These are phyloP conservation scores for Sphaerulina vaccinii DNA, from an alignment of 2,329 filamentous ascomycete genomes.

Conservation along the genomic window DNA sequence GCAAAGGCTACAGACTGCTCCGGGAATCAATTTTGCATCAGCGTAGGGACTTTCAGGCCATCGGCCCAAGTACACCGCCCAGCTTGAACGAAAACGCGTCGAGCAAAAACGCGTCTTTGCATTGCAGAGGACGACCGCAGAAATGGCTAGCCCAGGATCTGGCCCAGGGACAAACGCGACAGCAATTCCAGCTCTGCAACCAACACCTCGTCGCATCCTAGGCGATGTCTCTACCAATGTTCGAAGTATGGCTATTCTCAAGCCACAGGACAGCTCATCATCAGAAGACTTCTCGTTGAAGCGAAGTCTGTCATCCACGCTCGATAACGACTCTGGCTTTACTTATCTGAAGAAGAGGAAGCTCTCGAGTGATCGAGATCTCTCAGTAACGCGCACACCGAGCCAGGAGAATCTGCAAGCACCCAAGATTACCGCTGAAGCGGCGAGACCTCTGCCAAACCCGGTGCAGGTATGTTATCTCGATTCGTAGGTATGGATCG, in stretches of 20 bases:
- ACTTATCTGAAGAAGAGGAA: constrained; percentile 38
- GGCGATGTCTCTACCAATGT: constrained; percentile 37
- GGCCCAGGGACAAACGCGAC: constrained; percentile 9
- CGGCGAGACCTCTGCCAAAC: neutral
- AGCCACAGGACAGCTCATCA: constrained; percentile 23
- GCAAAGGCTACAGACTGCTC: neutral
- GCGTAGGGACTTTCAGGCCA: neutral
- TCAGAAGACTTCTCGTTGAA: constrained; percentile 36
- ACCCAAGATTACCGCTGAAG: neutral
- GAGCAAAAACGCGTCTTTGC: constrained; percentile 8
- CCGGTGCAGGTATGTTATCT: constrained; percentile 7
- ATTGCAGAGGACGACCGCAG: neutral
- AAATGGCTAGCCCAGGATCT: constrained; percentile 9
- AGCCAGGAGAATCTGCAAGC: neutral
- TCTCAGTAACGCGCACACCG: neutral
- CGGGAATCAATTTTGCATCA: no score
- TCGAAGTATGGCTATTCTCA: constrained; percentile 18
- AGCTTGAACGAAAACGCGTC: neutral
- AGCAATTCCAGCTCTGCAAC: constrained; percentile 7
- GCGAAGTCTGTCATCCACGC: constrained; percentile 33
- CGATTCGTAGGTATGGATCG: neutral
- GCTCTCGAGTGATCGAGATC: constrained; percentile 18
- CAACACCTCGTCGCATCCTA: constrained; percentile 26
- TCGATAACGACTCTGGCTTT: constrained; percentile 35
- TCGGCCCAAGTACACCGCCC: neutral